Conservation (phyloP, 352 stramenopile species). For the Phytophthora meadii region DNA sequence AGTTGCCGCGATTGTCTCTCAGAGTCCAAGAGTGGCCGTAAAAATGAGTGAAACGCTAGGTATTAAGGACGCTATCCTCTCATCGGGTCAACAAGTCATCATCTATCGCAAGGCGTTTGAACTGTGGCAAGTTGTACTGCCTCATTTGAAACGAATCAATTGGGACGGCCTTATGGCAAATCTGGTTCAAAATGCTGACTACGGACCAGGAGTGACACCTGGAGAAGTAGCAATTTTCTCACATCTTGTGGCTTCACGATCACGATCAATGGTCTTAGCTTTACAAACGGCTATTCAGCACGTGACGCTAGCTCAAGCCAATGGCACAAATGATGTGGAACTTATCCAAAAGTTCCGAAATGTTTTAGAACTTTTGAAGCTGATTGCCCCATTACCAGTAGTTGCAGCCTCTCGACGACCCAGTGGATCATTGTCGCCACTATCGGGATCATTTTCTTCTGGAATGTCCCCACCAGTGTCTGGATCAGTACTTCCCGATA, state of each 20-base stretch:
- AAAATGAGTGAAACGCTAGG: constrained; percentile 25
- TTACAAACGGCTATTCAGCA: constrained; percentile 49
- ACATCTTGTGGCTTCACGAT: constrained; percentile 47
- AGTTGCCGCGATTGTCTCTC: constrained; percentile 66
- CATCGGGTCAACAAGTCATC: constrained; percentile 42
- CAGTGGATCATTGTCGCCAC: constrained; percentile 18
- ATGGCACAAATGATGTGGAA: constrained; percentile 29
- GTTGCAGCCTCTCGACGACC: constrained; percentile 16
- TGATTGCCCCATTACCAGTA: constrained; percentile 34
- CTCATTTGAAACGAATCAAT: constrained; percentile 63
- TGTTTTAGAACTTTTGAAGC: constrained; percentile 39
- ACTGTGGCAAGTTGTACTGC: constrained; percentile 66
- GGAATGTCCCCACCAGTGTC: constrained; percentile 23
- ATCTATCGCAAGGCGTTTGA: constrained; percentile 62
- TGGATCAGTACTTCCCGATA: constrained; percentile 27
- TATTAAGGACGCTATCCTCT: constrained; percentile 40
- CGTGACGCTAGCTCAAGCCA: constrained; percentile 41
- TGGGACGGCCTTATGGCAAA: constrained; percentile 62
- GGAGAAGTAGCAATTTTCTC: constrained; percentile 77
- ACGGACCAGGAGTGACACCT: constrained; percentile 41
- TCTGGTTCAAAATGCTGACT: constrained; percentile 58
- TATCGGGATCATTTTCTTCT: constrained; percentile 22
- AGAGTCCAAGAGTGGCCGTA: constrained; percentile 37
- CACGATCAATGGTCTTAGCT: constrained; percentile 48
- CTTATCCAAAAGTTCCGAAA: constrained; percentile 35